Evolutionary conservation across 139 green algal genomes (phyloP).

Genomic region (Desmodesmus armatus): DNA sequence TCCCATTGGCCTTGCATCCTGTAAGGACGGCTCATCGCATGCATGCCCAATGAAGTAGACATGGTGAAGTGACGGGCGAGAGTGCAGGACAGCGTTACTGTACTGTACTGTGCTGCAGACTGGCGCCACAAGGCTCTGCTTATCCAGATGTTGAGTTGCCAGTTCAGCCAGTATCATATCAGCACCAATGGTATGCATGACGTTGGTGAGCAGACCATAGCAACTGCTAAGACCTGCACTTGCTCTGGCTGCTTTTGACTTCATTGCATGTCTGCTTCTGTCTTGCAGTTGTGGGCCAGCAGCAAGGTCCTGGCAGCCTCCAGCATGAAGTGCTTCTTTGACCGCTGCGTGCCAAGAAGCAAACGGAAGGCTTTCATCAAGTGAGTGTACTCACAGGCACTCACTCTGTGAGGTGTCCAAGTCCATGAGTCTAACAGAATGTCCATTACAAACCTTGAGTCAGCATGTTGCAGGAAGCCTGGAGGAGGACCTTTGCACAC

Average conservation of each 20-base stretch:
- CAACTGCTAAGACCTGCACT: not conserved
- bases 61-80: not conserved
- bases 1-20: not conserved
- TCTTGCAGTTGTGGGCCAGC: conserved; percentile 34
- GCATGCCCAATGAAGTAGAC: not conserved
- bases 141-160: not conserved
- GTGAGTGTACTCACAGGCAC: no score
- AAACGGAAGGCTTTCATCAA: conserved; percentile 10
- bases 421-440: no score
- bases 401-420: no score
- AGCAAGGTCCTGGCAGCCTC: conserved; percentile 13
- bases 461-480: not conserved
- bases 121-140: not conserved
- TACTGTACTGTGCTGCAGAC: not conserved
- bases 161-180: not conserved
- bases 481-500: no score
- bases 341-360: not conserved
- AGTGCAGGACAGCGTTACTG: not conserved
- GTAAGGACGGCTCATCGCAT: not conserved
- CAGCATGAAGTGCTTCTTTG: conserved; percentile 33
- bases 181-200: no score
- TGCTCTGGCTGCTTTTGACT: not conserved
- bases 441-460: no score
- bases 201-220: no score
- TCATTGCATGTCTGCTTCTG: not conserved